Conservation (phyloP, 2,329 filamentous ascomycete genomes). For the Diplocarpon rosae region DNA sequence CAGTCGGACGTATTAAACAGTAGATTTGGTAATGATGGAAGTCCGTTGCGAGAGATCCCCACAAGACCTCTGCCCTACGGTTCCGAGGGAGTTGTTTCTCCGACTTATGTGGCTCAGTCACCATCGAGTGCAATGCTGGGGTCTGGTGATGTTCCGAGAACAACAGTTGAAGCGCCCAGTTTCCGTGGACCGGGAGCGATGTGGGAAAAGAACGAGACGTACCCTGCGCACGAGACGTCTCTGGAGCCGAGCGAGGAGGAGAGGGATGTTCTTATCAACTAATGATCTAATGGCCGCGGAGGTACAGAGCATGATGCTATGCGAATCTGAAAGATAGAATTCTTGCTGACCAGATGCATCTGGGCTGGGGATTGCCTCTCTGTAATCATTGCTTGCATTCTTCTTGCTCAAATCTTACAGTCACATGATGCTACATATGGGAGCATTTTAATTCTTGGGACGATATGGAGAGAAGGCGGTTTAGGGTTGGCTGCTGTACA, state of each 20-base stretch:
- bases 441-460: not conserved
- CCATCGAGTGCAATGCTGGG: constrained; percentile 17
- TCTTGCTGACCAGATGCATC: constrained; percentile 2
- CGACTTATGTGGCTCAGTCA: constrained; percentile 34
- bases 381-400: constrained; percentile 9
- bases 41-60: constrained; percentile 32
- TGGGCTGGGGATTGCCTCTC: not conserved
- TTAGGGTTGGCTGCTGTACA: not conserved
- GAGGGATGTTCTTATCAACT: constrained; percentile 24
- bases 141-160: constrained; percentile 11
- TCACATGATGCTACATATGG: not conserved
- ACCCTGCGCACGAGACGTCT: constrained; percentile 30
- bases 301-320: not conserved
- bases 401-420: constrained; percentile 1
- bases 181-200: constrained; percentile 38
- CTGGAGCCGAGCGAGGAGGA: constrained; percentile 25
- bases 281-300: constrained; percentile 9
- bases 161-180: constrained; percentile 33
- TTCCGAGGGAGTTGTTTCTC: constrained; percentile 36
- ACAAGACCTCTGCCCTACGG: constrained; percentile 41
- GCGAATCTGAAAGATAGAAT: constrained; percentile 13
- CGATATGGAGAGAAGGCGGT: not conserved
- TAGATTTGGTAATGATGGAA: constrained; percentile 34
- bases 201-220: constrained; percentile 42
- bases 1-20: constrained; percentile 52